Base-by-base conservation (phyloP, 441 rosid genomes). In the Bocquillonia castaneifolia region DNA sequence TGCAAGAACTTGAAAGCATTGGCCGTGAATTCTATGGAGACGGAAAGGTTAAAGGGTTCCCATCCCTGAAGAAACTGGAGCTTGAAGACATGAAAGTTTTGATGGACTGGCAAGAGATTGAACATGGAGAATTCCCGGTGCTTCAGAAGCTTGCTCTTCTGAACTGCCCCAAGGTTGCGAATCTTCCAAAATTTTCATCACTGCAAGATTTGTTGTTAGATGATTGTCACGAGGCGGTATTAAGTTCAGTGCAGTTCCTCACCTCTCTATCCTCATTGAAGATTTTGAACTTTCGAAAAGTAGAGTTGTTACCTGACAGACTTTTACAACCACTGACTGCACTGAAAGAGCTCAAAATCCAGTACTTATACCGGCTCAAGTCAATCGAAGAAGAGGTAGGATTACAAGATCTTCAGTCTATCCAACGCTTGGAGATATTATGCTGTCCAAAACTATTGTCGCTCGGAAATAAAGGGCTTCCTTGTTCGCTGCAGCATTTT, bases 91-190 rank as follows among this genome's bases (percentile, higher is more conserved):
- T 81, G 78, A 7, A 15, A 32, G 29, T 32, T 20, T 75, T 74
- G 81, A 42, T 67, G 34, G 74, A 64, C 47, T 70, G 85, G 82
- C 57, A 63, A 55, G 74, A 63, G 45, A 71, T 71, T 56, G 63
- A 48, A 5, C 5, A 55, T 23, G 69, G 74, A 13, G 69, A 71
- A 42, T 39, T 69, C 56, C 71, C 51, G 23, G 64, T 69, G 52
- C 50, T 45, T 54, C 45, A 63, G 64, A 37, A 63, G 40, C 65
- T 71, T 54, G n/a, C 58, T 12, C 36, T 71, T 31, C 39, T 45
- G 26, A 63, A 63, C 63, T 71, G 74, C 48, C 69, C 74, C 57
- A 34, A 17, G 18, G 29, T 71, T 25, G 3, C 14, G 0, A 63
- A 45, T 63, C 48, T 71, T 45, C 74, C 74, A n/a, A 71, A 63